These are phyloP conservation scores for Bipolaris cookei DNA, from an alignment of 2,329 filamentous ascomycete genomes.

Conservation along the genomic window DNA sequence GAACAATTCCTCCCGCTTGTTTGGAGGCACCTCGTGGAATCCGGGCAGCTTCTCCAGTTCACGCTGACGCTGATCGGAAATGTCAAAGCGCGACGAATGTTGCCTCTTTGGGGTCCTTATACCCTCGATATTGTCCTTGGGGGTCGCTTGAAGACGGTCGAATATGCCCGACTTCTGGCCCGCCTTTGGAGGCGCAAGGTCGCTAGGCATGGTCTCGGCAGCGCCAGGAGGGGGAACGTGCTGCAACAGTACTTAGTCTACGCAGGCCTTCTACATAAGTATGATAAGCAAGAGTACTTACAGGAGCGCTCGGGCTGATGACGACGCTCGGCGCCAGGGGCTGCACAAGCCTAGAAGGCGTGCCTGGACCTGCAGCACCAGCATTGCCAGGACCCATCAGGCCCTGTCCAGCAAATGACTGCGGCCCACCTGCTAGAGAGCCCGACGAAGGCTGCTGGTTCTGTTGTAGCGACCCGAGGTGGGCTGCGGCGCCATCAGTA, in stretches of 20 bases:
- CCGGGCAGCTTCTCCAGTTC: conserved; percentile 97
- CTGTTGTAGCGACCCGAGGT: conserved; percentile 37
- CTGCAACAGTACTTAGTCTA: conserved; percentile 54
- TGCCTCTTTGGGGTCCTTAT: conserved; percentile 94
- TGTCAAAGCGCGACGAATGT: conserved; percentile 96
- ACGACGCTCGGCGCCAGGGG: conserved; percentile 83
- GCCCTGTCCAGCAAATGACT: conserved; percentile 43
- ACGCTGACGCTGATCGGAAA: conserved; percentile 85
- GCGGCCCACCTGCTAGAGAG: conserved; percentile 38
- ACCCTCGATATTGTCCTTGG: conserved; percentile 95
- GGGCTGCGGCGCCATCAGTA: conserved; percentile 39
- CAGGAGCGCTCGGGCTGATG: conserved; percentile 89
- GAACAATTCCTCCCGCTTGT: conserved; percentile 92
- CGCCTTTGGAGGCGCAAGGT: conserved; percentile 90
- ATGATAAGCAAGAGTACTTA: conserved; percentile 29
- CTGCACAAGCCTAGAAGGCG: conserved; percentile 67
- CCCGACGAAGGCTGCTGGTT: conserved; percentile 41
- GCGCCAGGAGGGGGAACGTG: conserved; percentile 92
- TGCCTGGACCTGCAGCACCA: conserved; percentile 57
- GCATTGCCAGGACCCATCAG: conserved; percentile 50
- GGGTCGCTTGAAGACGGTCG: conserved; percentile 87
- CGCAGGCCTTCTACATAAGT: background rate
- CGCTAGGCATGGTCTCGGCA: conserved; percentile 96
- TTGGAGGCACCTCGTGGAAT: conserved; percentile 96
- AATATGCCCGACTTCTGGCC: conserved; percentile 88